Evolutionary conservation across 495 filamentous ascomycete species (phyloP), one percentile per base, ranked within the genome.

Genomic region (Lasiosphaeria hispida): DNA sequence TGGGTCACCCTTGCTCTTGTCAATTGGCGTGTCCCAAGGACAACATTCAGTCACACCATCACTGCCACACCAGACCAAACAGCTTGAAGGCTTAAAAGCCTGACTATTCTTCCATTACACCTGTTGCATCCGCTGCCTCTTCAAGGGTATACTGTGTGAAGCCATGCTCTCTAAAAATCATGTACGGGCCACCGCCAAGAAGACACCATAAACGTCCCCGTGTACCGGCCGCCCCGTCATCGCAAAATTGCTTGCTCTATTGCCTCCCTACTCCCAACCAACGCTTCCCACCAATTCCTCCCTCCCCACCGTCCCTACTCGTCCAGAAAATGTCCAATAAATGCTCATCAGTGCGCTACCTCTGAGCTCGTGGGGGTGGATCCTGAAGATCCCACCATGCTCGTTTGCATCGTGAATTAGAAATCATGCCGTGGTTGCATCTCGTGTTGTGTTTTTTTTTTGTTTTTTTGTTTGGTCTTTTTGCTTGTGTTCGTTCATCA

Each of bases 351-450:
- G 51, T 54, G 51, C 51, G 43, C 51, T 54, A 55, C 53, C 41
- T 55, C 30, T 34, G 53, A 45, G 42, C 53, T 45, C 30, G 18
- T 11, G 37, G 42, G 42, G 43, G 42, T 14, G 53, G 53, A 42
- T 41, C 17, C 36, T 23, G 15, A 47, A 10, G 13, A 37, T 14
- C 18, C 49, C 53, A 39, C 48, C 43, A 56, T 63, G 60, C 60
- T 53, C 35, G 60, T 53, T 62, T 41, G 60, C 60, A 63, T 56
- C 45, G 7, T 49, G 51, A 51, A 52, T 55, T 60, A 55, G 39
- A 23, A 42, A 37, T 49, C 42, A 55, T 55, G 39, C 50, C 33
- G 43, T 57, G 23, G 18, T 55, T 35, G 19, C 48, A 41, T 53
- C 34, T 54, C 23, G 15, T 51, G 39, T 55, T 10, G 39, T 48